A percentile compares a stretch with the other conserved stretches of the same genome.
Conservation (phyloP, 75 land plant species). For the Larix kaempferi region DNA sequence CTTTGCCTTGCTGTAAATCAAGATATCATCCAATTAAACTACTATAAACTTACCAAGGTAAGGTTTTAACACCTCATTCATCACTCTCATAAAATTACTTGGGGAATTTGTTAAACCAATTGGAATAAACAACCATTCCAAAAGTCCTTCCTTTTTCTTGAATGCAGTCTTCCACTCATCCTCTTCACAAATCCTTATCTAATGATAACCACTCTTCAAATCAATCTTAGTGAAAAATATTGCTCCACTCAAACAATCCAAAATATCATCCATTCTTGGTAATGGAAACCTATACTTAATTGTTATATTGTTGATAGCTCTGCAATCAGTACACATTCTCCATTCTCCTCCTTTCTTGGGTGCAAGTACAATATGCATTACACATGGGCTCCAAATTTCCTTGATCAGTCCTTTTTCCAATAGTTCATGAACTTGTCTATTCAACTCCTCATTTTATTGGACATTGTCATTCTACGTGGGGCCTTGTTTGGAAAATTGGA, state of each 20-base stretch:
- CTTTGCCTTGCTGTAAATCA: slow-evolving; percentile 10
- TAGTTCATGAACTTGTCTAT: not conserved
- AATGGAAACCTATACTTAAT: slow-evolving; percentile 33
- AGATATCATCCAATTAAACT: slow-evolving; percentile 26
- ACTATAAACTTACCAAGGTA: slow-evolving; percentile 19
- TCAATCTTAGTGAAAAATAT: slow-evolving; percentile 17
- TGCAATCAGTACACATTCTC: slow-evolving; percentile 35
- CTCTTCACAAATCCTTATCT: slow-evolving; percentile 14
- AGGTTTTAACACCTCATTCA: slow-evolving; percentile 20
- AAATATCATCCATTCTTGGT: slow-evolving; percentile 22
- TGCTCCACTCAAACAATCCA: slow-evolving; percentile 15
- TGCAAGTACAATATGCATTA: not conserved
- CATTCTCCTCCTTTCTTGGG: slow-evolving; percentile 28
- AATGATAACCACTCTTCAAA: slow-evolving; percentile 24
- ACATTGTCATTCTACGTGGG: not conserved
- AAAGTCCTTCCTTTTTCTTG: slow-evolving; percentile 29
- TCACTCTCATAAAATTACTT: slow-evolving; percentile 19
- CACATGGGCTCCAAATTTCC: too few species aligned
- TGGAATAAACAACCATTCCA: slow-evolving; percentile 35
- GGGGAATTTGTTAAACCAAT: slow-evolving; percentile 27
- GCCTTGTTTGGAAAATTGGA: slow-evolving; percentile 2
- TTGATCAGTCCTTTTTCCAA: too few species aligned
- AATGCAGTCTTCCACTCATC: slow-evolving; percentile 43
- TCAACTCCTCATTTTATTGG: not conserved
- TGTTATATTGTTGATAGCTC: too few species aligned